Base-by-base conservation (phyloP, 176 grass and related monocot genomes). In the Olyra latifolia region DNA sequence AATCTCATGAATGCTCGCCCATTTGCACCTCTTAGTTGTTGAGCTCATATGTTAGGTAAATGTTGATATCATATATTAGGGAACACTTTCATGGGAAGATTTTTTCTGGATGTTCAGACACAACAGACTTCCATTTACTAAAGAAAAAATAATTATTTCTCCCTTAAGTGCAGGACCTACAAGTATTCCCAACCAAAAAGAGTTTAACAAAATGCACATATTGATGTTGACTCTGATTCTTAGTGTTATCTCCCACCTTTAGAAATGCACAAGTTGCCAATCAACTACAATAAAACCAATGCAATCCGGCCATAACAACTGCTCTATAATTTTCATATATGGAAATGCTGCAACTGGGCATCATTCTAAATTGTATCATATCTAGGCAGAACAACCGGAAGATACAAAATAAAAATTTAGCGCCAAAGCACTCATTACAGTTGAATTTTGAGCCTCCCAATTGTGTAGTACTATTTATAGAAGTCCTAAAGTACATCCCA, bases 201-300 rank as follows among this genome's bases (percentile, higher is more conserved):
- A 17, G 48, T 17, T 24, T 22, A 47, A 28, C 16, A 47, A 3
- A 64, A 62, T 77, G 25, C 39, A n/a, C 63, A 53, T 72, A 47
- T 49, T 74, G 11, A 61, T 81, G 22, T 35, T 59, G 17, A 52
- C n/a, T 73, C 3, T 74, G 67, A 74, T 80, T 74, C 44, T 14
- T 46, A 15, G 13, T 65, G 52, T 76, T 46, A 80, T 55, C 4
- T 54, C 17, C 64, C n/a, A 30, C 4, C 57, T 76, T 67, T 65
- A 76, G 76, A 35, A 80, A 81, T 56, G 9, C 24, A 16, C 72
- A 82, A 64, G 23, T 27, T 87, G 30, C 25, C 12, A 39, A 42
- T 42, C 67, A 73, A 50, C 17, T 83, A 48, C 1, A 72, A 49
- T 28, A 9, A 19, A 77, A 10, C 27, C 4, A 87, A 44, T 35